phyloP scores from a whole-genome alignment of 306 rosid genomes.

The Vachellia pachyceras region DNA sequence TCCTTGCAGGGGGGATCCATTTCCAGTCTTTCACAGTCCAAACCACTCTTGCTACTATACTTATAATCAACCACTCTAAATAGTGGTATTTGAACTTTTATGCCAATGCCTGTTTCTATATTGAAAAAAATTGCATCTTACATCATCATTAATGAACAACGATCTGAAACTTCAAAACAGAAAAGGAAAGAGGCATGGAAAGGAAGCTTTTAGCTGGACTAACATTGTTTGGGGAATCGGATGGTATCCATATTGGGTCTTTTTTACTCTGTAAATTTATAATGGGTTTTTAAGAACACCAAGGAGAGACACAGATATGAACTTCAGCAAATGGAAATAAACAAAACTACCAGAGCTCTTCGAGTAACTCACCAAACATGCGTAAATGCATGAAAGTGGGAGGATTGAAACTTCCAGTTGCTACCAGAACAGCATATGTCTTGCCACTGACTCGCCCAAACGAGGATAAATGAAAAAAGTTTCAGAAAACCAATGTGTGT shows the following conservation, averaged over 20 bases:
- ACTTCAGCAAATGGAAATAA: conserved; percentile 1
- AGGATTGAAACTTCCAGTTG: conserved; percentile 94
- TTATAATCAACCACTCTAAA: conserved; percentile 10
- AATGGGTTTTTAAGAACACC: background rate
- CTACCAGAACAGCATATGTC: conserved; percentile 68
- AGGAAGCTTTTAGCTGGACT: background rate
- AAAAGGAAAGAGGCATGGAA: background rate
- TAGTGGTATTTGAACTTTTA: conserved; percentile 10
- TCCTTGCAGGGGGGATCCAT: background rate
- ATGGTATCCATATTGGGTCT: background rate
- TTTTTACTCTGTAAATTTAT: background rate
- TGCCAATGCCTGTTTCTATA: background rate
- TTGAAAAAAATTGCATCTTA: background rate
- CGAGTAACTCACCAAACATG: conserved; percentile 72
- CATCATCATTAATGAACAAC: background rate
- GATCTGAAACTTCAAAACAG: background rate
- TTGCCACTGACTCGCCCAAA: conserved; percentile 46
- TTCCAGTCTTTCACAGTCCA: background rate
- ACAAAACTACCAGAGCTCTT: background rate
- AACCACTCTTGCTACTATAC: conserved; percentile 2
- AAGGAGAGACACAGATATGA: background rate
- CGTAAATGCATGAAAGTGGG: conserved; percentile 96
- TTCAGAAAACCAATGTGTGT: background rate
- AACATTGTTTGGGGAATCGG: background rate
- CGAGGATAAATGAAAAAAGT: background rate